These are phyloP conservation scores for Flagelloscypha sp. DNA, from an alignment of 768 basidiomycete genomes.

Conservation along the genomic window DNA sequence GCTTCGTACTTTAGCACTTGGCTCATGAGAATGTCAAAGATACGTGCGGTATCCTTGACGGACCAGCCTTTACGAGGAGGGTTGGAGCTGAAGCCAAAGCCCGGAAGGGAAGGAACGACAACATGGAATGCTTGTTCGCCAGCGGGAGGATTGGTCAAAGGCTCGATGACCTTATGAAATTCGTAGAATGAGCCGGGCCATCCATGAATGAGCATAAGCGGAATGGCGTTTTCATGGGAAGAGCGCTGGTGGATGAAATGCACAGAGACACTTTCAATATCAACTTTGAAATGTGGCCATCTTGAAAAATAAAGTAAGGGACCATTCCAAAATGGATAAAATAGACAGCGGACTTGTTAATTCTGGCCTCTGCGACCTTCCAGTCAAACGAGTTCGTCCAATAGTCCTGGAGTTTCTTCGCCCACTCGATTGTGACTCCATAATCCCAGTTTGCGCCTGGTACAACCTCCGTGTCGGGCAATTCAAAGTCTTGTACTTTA, in stretches of 20 bases:
- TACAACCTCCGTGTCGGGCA: too few species aligned
- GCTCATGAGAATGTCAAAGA: slow-evolving; percentile 19
- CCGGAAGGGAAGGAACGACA: slow-evolving; percentile 16
- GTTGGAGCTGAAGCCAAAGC: slow-evolving; percentile 13
- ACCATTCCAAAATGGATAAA: too few species aligned
- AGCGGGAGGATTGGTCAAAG: slow-evolving; percentile 8
- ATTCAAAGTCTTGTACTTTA: too few species aligned
- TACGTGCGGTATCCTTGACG: slow-evolving; percentile 16
- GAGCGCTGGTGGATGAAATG: slow-evolving; percentile 11
- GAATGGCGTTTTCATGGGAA: slow-evolving; percentile 4
- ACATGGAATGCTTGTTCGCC: slow-evolving; percentile 3
- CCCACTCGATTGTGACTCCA: slow-evolving; percentile 32
- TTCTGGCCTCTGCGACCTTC: slow-evolving; percentile 35
- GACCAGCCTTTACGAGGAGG: slow-evolving; percentile 14
- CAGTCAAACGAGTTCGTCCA: slow-evolving; percentile 45
- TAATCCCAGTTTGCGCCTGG: slow-evolving; percentile 38
- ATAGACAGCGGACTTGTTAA: too few species aligned
- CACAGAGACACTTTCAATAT: slow-evolving; percentile 10
- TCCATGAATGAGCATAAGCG: slow-evolving; percentile 7
- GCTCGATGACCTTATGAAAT: too few species aligned
- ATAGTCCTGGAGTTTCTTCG: slow-evolving; percentile 33
- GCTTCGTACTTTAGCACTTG: slow-evolving; percentile 16
- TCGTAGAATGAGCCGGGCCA: slow-evolving; percentile 23
- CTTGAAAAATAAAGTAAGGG: too few species aligned
- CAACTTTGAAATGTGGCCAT: slow-evolving; percentile 12